phyloP scores from a whole-genome alignment of 768 basidiomycete genomes.

The Peribolospora baueri region DNA sequence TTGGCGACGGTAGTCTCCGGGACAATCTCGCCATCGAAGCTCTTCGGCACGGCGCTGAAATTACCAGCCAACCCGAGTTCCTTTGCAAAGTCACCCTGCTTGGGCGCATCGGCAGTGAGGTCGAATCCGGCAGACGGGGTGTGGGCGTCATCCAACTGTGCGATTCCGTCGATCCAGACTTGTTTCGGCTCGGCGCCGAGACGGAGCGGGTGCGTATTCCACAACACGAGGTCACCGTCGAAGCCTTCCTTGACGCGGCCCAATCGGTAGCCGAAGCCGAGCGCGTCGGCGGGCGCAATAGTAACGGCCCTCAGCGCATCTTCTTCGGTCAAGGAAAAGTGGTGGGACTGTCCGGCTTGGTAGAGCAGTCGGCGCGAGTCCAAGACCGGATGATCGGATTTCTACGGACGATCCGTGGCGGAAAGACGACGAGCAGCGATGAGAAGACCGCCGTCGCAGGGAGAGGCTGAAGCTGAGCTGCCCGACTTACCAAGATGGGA shows the following conservation, averaged over 20 bases:
- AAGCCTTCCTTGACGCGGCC: slow-evolving; percentile 46
- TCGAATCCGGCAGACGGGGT: slow-evolving; percentile 24
- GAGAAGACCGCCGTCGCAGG: neutral
- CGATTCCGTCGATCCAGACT: slow-evolving; percentile 63
- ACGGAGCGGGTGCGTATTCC: slow-evolving; percentile 39
- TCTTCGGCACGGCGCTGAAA: slow-evolving; percentile 24
- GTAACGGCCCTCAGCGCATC: slow-evolving; percentile 41
- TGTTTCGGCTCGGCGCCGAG: slow-evolving; percentile 56
- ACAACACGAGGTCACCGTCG: slow-evolving; percentile 32
- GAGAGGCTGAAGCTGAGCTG: neutral
- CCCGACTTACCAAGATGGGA: neutral
- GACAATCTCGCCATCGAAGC: slow-evolving; percentile 12
- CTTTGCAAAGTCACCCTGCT: neutral
- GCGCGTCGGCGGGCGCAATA: slow-evolving; percentile 39
- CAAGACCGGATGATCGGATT: slow-evolving; percentile 21
- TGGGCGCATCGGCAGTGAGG: slow-evolving; percentile 6
- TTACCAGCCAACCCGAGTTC: too few species aligned
- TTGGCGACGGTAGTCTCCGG: neutral
- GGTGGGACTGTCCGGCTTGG: slow-evolving; percentile 50
- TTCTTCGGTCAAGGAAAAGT: neutral
- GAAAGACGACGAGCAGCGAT: neutral
- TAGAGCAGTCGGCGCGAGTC: slow-evolving; percentile 51
- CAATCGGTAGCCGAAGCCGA: slow-evolving; percentile 52
- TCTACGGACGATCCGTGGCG: slow-evolving; percentile 1
- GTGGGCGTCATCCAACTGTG: slow-evolving; percentile 27